These are phyloP conservation scores for Pyrus communis DNA, from an alignment of 306 rosid species.

Conservation along the genomic window DNA sequence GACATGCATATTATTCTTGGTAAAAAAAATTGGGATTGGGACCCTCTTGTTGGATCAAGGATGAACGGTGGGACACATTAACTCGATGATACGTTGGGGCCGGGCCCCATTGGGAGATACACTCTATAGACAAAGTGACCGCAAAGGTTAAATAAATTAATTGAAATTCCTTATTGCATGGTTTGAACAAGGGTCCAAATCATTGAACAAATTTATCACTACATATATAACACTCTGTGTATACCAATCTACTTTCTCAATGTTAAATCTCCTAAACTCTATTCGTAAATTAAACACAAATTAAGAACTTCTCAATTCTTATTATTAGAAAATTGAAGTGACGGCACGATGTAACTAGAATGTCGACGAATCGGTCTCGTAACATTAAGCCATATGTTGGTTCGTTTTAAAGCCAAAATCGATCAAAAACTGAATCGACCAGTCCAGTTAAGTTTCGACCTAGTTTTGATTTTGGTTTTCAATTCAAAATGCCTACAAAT, in stretches of 20 bases:
- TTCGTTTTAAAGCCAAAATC: too few species aligned
- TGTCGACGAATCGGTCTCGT: too few species aligned
- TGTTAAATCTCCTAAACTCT: neutral
- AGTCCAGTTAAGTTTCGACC: too few species aligned
- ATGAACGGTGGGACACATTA: neutral
- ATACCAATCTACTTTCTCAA: neutral
- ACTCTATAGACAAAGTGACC: neutral
- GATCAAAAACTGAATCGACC: too few species aligned
- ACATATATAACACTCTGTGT: neutral
- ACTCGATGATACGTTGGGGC: neutral
- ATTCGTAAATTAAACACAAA: neutral
- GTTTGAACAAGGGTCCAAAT: neutral
- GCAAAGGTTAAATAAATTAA: neutral
- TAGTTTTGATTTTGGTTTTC: too few species aligned
- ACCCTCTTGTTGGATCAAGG: slow-evolving; percentile 19
- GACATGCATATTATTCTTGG: neutral
- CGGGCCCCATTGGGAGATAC: slow-evolving; percentile 8
- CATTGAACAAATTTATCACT: neutral
- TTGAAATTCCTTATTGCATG: neutral
- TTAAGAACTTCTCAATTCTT: neutral
- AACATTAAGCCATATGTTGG: too few species aligned
- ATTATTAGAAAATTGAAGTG: too few species aligned
- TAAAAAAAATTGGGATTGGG: slow-evolving; percentile 13
- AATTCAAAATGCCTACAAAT: too few species aligned
- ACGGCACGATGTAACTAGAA: too few species aligned